Evolutionary conservation across 1,139 yeast species (phyloP), one percentile per base, ranked within the genome.

Genomic region (Candida sojae): DNA sequence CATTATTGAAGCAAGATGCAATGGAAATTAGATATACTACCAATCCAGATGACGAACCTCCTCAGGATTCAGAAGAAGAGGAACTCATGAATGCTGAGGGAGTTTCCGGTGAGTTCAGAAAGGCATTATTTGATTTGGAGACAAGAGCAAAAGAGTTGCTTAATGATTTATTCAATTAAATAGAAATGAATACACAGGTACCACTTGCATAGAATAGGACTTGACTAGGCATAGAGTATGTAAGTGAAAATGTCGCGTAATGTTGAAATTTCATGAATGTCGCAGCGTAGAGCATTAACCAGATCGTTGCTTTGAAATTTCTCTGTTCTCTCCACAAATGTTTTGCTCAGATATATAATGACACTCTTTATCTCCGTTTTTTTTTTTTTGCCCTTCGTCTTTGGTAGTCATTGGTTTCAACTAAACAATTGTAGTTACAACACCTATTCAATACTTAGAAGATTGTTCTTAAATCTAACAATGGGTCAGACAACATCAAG

Each of bases 1-100:
- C 66, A 21, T 66, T 75, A 35, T 59, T 75, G 54, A 73, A 73
- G 50, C 77, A 71, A 54, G 59, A 66, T 21, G 46, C 60, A 12
- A 55, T 53, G 43, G 68, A 60, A 29, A 57, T 57, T 42, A 55
- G 61, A 38, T 59, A 59, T 46, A 57, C 63, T 39, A 56, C 52
- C 43, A 17, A 50, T 50, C 23, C 48, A 50, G 39, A 52, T 53
- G 28, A n/a, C 26, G 38, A 35, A 40, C 11, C 36, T 2, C n/a
- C 11, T 5, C 44, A 37, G 25, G 64, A 61, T 37, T 69, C 65
- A 41, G 71, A 64, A 26, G 73, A 66, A 17, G 63, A 59, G 23
- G 68, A 62, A 25, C 51, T 66, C 39, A 56, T 58, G 41, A 56
- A 55, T 43, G 57, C 57, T 30, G 57, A 57, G 10, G 61, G 70